These are phyloP conservation scores for Lupinus albus DNA, from an alignment of 306 rosid genomes.

Conservation along the genomic window DNA sequence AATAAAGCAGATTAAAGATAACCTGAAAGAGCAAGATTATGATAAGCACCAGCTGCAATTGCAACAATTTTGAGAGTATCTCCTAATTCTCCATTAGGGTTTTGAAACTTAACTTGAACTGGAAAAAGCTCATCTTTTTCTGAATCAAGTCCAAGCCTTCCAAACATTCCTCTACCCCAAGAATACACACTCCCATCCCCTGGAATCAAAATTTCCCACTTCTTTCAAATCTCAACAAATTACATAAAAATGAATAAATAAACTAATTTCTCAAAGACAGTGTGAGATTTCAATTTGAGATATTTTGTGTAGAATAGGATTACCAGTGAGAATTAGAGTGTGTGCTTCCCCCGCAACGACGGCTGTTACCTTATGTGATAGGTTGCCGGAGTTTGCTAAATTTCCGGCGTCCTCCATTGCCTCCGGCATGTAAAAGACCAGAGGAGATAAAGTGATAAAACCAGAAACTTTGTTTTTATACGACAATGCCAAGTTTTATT, in stretches of 20 bases:
- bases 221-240: neutral
- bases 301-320: neutral
- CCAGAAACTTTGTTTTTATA: neutral
- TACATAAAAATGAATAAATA: neutral
- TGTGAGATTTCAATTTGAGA: neutral
- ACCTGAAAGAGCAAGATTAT: conserved; percentile 88
- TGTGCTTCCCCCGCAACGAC: conserved; percentile 43
- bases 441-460: neutral
- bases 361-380: conserved; percentile 10
- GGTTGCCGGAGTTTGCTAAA: neutral
- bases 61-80: conserved; percentile 55
- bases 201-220: conserved; percentile 22
- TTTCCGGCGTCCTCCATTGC: conserved; percentile 38
- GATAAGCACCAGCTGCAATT: conserved; percentile 92
- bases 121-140: conserved; percentile 68
- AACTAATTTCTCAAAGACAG: neutral
- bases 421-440: conserved; percentile 3
- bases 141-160: conserved; percentile 76
- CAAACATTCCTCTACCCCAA: conserved; percentile 97
- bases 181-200: conserved; percentile 76
- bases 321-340: conserved; percentile 45
- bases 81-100: conserved; percentile 36
- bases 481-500: neutral
- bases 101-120: conserved; percentile 53
- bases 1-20: conserved; percentile 11